Conservation (phyloP, 129 eudicot genomes). For the Deinandra increscens region DNA sequence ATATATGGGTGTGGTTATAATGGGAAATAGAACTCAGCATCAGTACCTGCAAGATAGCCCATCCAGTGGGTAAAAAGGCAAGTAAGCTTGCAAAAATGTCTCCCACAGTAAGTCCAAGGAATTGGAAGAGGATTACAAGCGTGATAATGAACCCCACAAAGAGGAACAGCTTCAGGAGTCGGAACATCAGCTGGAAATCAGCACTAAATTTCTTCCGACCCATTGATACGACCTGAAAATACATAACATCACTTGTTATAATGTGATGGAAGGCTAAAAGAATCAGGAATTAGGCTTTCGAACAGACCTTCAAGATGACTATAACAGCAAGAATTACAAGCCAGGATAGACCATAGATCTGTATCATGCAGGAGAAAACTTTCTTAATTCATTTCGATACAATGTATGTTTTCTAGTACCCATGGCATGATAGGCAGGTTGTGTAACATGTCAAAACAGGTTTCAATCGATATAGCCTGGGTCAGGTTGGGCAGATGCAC, state of each 20-base stretch:
- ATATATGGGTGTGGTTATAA: background rate
- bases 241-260: constrained; percentile 8
- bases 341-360: constrained; percentile 98
- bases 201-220: constrained; percentile 96
- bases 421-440: constrained; percentile 2
- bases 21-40: constrained; percentile 1
- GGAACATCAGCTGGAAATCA: constrained; percentile 95
- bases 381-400: background rate
- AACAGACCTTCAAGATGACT: constrained; percentile 74
- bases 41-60: constrained; percentile 87
- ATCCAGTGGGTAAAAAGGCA: constrained; percentile 94
- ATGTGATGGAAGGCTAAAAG: background rate
- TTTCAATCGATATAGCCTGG: background rate
- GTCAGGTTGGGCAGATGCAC: background rate
- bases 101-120: constrained; percentile 76
- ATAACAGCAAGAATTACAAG: constrained; percentile 77
- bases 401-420: constrained; percentile 5
- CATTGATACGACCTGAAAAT: constrained; percentile 77
- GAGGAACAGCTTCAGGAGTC: constrained; percentile 76
- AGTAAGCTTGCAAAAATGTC: constrained; percentile 82
- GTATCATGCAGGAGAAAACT: constrained; percentile 31
- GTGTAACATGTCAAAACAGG: constrained; percentile 7
- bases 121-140: constrained; percentile 51
- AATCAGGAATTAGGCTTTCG: constrained; percentile 2
- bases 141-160: constrained; percentile 64